These are phyloP conservation scores for Diutina pseudorugosa DNA, from an alignment of 1,139 yeast species.

Conservation along the genomic window DNA sequence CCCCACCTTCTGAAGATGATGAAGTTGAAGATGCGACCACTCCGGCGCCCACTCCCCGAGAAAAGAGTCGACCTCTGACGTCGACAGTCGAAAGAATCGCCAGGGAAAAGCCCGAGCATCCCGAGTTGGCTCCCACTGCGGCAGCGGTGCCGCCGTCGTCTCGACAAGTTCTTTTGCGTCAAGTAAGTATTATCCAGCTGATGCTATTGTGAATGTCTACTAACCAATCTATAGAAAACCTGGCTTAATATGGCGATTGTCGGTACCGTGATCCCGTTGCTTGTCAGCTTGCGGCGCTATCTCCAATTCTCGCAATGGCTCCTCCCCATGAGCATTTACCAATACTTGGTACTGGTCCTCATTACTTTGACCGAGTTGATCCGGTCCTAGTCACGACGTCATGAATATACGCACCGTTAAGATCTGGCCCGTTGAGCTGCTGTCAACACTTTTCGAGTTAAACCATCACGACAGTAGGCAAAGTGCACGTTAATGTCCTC, in stretches of 20 bases:
- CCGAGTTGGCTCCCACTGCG: no score
- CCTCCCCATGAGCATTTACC: neutral
- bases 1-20: slow-evolving; percentile 10
- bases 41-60: neutral
- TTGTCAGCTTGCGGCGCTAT: neutral
- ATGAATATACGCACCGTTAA: no score
- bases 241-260: neutral
- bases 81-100: no score
- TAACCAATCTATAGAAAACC: neutral
- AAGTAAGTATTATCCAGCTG: neutral
- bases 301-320: neutral
- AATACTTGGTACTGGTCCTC: neutral
- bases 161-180: no score
- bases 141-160: no score
- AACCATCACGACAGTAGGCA: slow-evolving; percentile 36
- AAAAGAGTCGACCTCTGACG: no score
- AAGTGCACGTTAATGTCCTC: slow-evolving; percentile 49
- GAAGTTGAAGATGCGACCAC: slow-evolving; percentile 11
- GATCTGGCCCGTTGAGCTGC: neutral
- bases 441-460: slow-evolving; percentile 16
- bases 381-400: neutral
- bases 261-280: neutral
- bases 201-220: neutral
- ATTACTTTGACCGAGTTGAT: neutral
- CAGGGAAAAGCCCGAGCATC: no score